phyloP scores from a whole-genome alignment of 2,329 filamentous ascomycete species.

The Chaetomium olivaceum region DNA sequence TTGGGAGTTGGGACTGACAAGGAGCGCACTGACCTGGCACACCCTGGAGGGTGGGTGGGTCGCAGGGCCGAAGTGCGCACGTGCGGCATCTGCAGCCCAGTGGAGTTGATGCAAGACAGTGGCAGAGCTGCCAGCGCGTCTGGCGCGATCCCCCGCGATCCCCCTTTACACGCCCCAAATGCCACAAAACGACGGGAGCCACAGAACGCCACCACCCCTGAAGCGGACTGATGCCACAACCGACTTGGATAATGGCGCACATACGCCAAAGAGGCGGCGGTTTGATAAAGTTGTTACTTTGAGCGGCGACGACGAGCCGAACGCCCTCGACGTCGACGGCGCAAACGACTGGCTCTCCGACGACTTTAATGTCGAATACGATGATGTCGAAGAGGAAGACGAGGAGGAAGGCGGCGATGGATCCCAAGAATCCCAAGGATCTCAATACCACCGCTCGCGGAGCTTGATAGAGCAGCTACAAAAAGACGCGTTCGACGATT shows the following conservation, averaged over 20 bases:
- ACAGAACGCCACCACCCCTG: not conserved
- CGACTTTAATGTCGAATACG: not conserved
- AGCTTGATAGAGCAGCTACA: constrained; percentile 14
- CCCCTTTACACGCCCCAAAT: not conserved
- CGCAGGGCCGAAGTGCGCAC: no score
- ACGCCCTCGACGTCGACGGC: not conserved
- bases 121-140: not conserved
- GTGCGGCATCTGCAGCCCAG: not conserved
- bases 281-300: not conserved
- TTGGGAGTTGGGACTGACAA: no score
- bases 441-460: not conserved
- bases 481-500: constrained; percentile 15
- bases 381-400: not conserved
- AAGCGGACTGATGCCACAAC: constrained; percentile 1
- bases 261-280: not conserved
- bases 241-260: not conserved
- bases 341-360: not conserved
- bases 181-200: not conserved
- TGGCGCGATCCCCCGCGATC: no score
- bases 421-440: not conserved
- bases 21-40: no score
- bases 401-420: not conserved
- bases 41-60: no score
- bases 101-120: not conserved
- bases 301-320: constrained; percentile 13